Base-by-base conservation (phyloP, 129 eudicot genomes). In the Logfia minima region DNA sequence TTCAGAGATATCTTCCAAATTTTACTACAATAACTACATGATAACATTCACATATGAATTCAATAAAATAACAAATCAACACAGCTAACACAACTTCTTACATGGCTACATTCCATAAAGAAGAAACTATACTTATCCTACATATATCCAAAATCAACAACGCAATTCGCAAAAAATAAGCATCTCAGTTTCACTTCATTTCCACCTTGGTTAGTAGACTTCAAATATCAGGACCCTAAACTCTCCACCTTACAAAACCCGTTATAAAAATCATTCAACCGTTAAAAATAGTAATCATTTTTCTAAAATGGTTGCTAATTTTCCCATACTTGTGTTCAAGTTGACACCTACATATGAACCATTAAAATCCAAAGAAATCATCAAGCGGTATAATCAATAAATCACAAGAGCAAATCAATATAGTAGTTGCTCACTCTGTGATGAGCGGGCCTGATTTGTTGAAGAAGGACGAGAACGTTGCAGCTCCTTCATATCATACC, bases 401-500 rank as follows among this genome's bases (percentile, higher is more conserved):
- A 31, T 0, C n/a, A 31, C 18, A 39, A 39, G 32, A 48, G 64
- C 1, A 14, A 77, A 10, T 18, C 56, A 45, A 45, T 45, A 51
- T 24, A 23, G 62, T 19, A 72, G 52, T 28, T 79, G 76, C 88
- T 86, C 70, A 86, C 94, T 84, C 60, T 84, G 90, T 6, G 89
- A 77, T 80, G 85, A 51, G 11, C 96, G 92, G 66, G 85, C 79
- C 18, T 85, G 91, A 75, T 86, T 85, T 59, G 85, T 79, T 60
- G 88, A 83, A 5, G 90, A 84, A 70, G 90, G 67, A 19, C 93
- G 96, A 32, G 85, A 43, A 13, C 99, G 89, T 76, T 89, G 93
- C 56, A 91, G 88, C 87, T 91, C 99, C 80, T 80, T 87, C 96
- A 94, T 34, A 62, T 91, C 93, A 72, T 89, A 24, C n/a, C n/a